Base-by-base conservation (phyloP, 1,139 yeast species). In the Geotrichum bryndzae region DNA sequence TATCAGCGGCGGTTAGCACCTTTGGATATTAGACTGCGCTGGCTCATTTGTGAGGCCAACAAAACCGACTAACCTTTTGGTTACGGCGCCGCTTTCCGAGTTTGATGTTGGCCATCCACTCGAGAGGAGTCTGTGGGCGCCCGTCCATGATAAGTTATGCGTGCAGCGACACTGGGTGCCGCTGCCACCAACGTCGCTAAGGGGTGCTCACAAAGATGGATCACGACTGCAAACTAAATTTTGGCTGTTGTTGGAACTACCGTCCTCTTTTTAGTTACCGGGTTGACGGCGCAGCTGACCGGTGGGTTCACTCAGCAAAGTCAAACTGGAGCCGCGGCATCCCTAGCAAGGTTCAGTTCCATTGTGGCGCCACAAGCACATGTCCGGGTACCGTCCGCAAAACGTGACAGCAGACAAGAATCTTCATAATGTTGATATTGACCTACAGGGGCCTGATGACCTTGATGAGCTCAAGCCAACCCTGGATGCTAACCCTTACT, bases 181-280 rank as follows among this genome's bases (percentile, higher is more conserved):
- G 18, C 18, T 18, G 18, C 18, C 18, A 22, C 15, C 33, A 15
- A 45, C 31, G 56, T 31, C 15, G 45, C 31, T 23, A 3, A 15
- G 25, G 33, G 18, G 18, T 18, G 18, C 18, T 18, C 29, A 35
- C 29, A 46, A 46, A 2, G 52, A 51, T 22, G 59, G 54, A 11
- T 51, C 54, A 1, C 45, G 51, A n/a, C 8, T 57, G 6, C 54
- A 59, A 13, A 15, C 62, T 8, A 7, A 45, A 7, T 59, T 63
- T 51, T 85, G 89, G 89, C 85, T 88, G 88, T 1, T 79, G 1
- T 70, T 84, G n/a, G 90, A 85, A 67, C 71, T 82, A 18, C 65
- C 85, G 11, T 89, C 90, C 0, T 18, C 68, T 84, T 52, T 84
- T 84, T 0, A 77, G 80, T 27, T 79, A 80, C 64, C 72, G 79